Evolutionary conservation across 202 grass and related monocot species (phyloP), one percentile per base, ranked within the genome.

Genomic region (Zoysia matrella): DNA sequence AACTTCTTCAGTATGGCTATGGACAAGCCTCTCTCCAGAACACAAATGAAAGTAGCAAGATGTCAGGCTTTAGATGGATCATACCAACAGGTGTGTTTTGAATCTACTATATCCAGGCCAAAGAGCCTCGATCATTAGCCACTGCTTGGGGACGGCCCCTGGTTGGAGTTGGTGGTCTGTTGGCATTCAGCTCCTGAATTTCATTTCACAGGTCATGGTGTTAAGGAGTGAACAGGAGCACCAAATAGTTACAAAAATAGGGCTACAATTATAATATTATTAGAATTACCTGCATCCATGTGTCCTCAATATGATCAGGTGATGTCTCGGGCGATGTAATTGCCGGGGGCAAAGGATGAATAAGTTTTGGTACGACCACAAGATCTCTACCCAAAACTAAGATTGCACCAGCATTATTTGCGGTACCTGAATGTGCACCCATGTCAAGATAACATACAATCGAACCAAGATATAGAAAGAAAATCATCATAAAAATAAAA

Each of bases 351-450:
- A 36, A 36, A 36, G 30, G 30, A 36, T 36, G 30, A 36, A 36
- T 36, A 36, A 36, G 30, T 87, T 99, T 99, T 53, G 96, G 96
- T 69, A 99, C 96, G 8, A 99, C 96, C 10, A 99, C 96, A 73
- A 99, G 91, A 87, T 99, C 96, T 92, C 96, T 95, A 81, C 96
- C 96, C 77, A 99, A 91, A 84, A 99, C 96, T 75, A 99, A 78
- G 78, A 99, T 99, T 56, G 96, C 96, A 60, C 96, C 96, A 0
- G 96, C 96, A 86, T 99, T 99, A 83, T 99, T 99, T 90, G 96
- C 96, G 57, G 93, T 99, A 70, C 96, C 96, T 97, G 77, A 72
- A 76, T 66, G 56, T 8, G 39, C 78, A 76, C 50, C 7, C 40
- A 87, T 77, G 80, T 79, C 51, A 82, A 77, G 63, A 74, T 48